Evolutionary conservation across 441 rosid genomes (phyloP).

Genomic region (Capsella rubella): DNA sequence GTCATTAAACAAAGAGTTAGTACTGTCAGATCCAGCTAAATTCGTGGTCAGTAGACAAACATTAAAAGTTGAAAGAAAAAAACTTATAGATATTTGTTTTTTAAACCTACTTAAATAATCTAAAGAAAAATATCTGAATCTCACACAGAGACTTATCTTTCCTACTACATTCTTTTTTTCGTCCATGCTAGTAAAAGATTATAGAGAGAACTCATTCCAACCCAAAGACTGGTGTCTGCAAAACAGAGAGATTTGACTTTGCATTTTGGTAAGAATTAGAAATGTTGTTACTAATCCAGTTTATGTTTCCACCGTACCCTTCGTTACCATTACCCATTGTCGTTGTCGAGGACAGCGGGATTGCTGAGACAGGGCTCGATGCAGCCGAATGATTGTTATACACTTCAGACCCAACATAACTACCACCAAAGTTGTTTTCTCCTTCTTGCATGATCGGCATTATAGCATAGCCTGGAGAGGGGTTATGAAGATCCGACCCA

Average conservation of each 20-base stretch:
- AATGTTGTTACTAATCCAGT: constrained; percentile 56
- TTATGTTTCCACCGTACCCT: constrained; percentile 51
- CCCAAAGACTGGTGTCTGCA: constrained; percentile 89
- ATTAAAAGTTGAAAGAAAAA: constrained; percentile 24
- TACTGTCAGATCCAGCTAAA: constrained; percentile 41
- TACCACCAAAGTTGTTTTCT: constrained; percentile 47
- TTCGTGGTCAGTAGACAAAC: constrained; percentile 37
- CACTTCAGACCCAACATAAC: constrained; percentile 48
- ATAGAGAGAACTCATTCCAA: constrained; percentile 63
- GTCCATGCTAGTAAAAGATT: background rate
- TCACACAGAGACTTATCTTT: background rate
- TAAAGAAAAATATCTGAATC: constrained; percentile 19
- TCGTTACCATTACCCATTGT: constrained; percentile 46
- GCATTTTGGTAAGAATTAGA: constrained; percentile 61
- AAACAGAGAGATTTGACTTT: constrained; percentile 68
- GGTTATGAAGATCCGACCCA: constrained; percentile 44
- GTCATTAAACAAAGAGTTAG: constrained; percentile 32
- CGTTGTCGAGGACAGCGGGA: constrained; percentile 51
- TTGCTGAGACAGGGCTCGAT: constrained; percentile 39
- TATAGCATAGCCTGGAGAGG: constrained; percentile 34
- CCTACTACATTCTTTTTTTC: background rate
- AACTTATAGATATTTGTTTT: background rate
- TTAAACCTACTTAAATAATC: constrained; percentile 15
- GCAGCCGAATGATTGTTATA: constrained; percentile 30
- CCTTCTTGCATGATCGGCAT: constrained; percentile 46